These are phyloP conservation scores for Fusarium sp. DNA, from an alignment of 2,329 filamentous ascomycete species.

Conservation along the genomic window DNA sequence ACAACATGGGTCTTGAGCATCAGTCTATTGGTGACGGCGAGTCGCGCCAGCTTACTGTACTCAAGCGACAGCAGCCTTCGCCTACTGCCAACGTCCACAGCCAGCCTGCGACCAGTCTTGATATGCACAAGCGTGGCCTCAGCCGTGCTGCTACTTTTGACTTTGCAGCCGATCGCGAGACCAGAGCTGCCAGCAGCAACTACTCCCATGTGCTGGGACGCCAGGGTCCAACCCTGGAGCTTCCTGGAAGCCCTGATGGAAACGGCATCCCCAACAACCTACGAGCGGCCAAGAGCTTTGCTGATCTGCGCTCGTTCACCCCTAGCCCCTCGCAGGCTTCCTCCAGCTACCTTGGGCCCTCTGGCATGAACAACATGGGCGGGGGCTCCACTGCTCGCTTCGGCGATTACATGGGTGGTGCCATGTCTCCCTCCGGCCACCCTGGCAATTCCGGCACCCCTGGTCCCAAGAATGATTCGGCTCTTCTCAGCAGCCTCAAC, in stretches of 20 bases:
- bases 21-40: constrained; percentile 89
- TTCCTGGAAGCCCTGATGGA: constrained; percentile 79
- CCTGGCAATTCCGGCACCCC: constrained; percentile 51
- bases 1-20: constrained; percentile 93
- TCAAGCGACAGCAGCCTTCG: constrained; percentile 69
- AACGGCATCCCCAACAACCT: constrained; percentile 77
- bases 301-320: constrained; percentile 92
- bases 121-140: constrained; percentile 82
- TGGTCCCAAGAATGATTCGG: constrained; percentile 51
- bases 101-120: constrained; percentile 70
- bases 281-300: constrained; percentile 94
- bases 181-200: constrained; percentile 69
- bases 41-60: constrained; percentile 89
- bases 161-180: constrained; percentile 83
- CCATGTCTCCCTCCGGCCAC: constrained; percentile 48
- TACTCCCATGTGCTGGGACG: constrained; percentile 78
- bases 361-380: constrained; percentile 65
- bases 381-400: constrained; percentile 53
- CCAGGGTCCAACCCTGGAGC: constrained; percentile 84
- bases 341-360: constrained; percentile 73
- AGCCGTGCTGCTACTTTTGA: constrained; percentile 98
- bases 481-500: constrained; percentile 59
- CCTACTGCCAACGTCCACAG: constrained; percentile 65
- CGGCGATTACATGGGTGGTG: constrained; percentile 56
- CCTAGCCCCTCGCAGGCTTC: constrained; percentile 88